Evolutionary conservation across 2,329 filamentous ascomycete genomes (phyloP).

Genomic region (Coniella vitis): DNA sequence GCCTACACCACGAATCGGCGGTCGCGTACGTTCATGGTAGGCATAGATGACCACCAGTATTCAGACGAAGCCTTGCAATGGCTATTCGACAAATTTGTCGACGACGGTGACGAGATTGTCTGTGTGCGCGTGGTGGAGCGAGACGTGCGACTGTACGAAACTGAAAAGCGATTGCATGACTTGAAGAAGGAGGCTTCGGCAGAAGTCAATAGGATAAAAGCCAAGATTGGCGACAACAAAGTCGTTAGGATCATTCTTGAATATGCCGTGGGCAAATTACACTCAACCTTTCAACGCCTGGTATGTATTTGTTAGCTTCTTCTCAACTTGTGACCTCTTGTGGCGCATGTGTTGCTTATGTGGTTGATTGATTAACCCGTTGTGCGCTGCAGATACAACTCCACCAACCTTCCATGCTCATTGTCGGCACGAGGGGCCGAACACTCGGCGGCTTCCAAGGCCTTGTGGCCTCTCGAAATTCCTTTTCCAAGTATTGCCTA

Average conservation of each 20-base stretch:
- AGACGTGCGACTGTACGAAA: slow-evolving; percentile 61
- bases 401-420: slow-evolving; percentile 83
- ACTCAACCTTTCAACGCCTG: slow-evolving; percentile 85
- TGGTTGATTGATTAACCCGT: no score
- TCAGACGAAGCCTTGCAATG: slow-evolving; percentile 89
- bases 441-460: slow-evolving; percentile 82
- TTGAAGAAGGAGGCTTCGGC: slow-evolving; percentile 72
- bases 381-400: slow-evolving; percentile 80
- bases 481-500: slow-evolving; percentile 89
- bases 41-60: slow-evolving; percentile 85
- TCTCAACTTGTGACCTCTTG: no score
- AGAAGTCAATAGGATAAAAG: slow-evolving; percentile 68
- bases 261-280: slow-evolving; percentile 81
- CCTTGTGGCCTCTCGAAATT: slow-evolving; percentile 68
- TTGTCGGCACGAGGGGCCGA: slow-evolving; percentile 81
- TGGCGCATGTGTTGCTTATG: no score
- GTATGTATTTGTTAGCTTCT: slow-evolving; percentile 40
- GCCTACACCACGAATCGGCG: slow-evolving; percentile 76
- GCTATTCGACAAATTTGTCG: slow-evolving; percentile 85
- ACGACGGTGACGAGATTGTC: slow-evolving; percentile 89
- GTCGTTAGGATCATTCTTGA: slow-evolving; percentile 82
- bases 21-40: slow-evolving; percentile 84
- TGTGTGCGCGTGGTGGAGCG: slow-evolving; percentile 85
- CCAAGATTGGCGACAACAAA: slow-evolving; percentile 71
- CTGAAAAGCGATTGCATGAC: slow-evolving; percentile 37